These are phyloP conservation scores for Kondoa subrosea DNA, from an alignment of 768 basidiomycete species.

Conservation along the genomic window DNA sequence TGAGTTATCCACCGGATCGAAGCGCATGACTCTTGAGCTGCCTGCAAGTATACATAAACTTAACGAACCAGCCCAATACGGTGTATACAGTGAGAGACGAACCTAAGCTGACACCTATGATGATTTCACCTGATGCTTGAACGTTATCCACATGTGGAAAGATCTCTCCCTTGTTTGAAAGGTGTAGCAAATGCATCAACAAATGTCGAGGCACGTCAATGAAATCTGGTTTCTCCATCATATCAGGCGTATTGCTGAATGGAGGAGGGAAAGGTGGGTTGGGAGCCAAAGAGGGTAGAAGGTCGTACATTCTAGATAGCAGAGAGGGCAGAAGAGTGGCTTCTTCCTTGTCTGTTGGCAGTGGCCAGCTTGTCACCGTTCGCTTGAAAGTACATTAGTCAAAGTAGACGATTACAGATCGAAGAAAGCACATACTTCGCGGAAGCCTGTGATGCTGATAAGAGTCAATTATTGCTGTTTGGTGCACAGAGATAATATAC, in stretches of 20 bases:
- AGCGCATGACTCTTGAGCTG: background rate
- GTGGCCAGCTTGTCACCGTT: background rate
- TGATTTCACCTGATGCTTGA: slow-evolving; percentile 33
- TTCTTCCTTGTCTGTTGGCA: background rate
- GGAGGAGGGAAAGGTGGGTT: background rate
- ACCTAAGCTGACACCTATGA: slow-evolving; percentile 34
- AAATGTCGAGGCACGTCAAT: slow-evolving; percentile 11
- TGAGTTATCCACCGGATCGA: slow-evolving; percentile 1
- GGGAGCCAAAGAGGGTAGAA: background rate
- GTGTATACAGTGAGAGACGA: slow-evolving; percentile 31
- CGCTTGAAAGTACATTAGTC: background rate
- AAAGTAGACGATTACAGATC: background rate
- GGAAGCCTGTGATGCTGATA: background rate
- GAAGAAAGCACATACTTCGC: background rate
- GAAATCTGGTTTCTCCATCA: background rate
- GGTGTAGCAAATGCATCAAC: slow-evolving; percentile 34
- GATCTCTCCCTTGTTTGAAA: slow-evolving; percentile 33
- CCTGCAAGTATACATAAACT: background rate
- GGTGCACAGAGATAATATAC: too few relatives aligned
- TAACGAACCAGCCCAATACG: slow-evolving; percentile 9
- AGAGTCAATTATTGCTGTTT: too few relatives aligned
- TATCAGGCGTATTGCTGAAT: background rate
- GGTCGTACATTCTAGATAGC: background rate
- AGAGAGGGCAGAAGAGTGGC: background rate
- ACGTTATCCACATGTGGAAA: slow-evolving; percentile 36